Conservation (phyloP, 1,284 basidiomycete genomes). For the Tilletia setariae region DNA sequence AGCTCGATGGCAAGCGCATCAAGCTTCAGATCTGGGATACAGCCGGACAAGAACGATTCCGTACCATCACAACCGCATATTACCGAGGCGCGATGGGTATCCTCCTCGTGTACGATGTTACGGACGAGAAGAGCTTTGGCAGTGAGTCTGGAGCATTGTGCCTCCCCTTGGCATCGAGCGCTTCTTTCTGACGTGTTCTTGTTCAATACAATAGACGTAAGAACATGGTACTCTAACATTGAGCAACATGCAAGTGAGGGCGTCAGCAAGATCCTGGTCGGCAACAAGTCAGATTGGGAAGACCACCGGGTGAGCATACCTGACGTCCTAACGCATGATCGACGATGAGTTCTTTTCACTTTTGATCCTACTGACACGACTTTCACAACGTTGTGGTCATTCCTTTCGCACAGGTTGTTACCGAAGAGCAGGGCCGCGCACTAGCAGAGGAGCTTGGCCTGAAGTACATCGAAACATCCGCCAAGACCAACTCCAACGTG, state of each 20-base stretch:
- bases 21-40: slow-evolving; percentile 99
- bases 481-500: slow-evolving; percentile 95
- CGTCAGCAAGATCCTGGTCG: slow-evolving; percentile 98
- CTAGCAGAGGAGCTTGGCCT: slow-evolving; percentile 85
- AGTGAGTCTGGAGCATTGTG: slow-evolving; percentile 63
- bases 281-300: slow-evolving; percentile 98
- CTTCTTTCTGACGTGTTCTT: not conserved
- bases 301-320: slow-evolving; percentile 69
- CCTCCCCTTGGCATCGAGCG: too few species aligned
- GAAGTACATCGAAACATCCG: slow-evolving; percentile 95
- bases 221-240: slow-evolving; percentile 97
- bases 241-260: slow-evolving; percentile 98
- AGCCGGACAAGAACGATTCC: slow-evolving; percentile 97
- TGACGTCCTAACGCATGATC: not conserved
- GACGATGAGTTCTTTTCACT: not conserved
- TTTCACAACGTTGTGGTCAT: not conserved
- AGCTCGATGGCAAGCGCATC: slow-evolving; percentile 90
- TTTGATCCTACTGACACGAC: not conserved
- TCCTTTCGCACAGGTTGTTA: slow-evolving; percentile 63
- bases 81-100: slow-evolving; percentile 99
- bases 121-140: slow-evolving; percentile 94
- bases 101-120: slow-evolving; percentile 95
- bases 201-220: slow-evolving; percentile 70
- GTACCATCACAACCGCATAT: slow-evolving; percentile 99
- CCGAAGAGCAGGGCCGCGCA: slow-evolving; percentile 69